These are phyloP conservation scores for Aspergillus eucalypticola DNA, from an alignment of 2,329 filamentous ascomycete genomes.

Conservation along the genomic window DNA sequence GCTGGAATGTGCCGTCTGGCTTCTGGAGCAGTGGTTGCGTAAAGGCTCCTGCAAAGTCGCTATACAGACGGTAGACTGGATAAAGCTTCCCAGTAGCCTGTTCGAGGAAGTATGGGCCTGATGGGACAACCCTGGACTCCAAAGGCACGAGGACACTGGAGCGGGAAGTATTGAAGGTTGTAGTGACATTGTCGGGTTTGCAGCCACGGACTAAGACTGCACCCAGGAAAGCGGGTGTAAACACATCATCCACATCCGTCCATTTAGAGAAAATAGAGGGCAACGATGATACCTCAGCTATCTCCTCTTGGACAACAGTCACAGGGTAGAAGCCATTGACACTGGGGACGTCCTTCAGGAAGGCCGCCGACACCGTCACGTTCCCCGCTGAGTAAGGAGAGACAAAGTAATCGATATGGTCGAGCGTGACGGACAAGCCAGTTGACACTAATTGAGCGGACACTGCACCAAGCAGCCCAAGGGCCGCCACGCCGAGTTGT, in stretches of 20 bases:
- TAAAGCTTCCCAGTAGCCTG: conserved; percentile 1
- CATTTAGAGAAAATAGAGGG: background rate
- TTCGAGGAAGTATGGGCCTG: conserved; percentile 5
- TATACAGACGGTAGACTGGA: conserved; percentile 1
- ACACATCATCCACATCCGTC: background rate
- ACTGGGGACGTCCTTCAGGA: background rate
- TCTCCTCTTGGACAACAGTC: conserved; percentile 1
- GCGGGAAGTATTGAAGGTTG: background rate
- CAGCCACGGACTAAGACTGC: background rate
- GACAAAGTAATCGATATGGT: conserved; percentile 2
- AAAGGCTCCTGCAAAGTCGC: conserved; percentile 2
- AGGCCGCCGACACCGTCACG: background rate
- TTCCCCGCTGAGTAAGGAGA: conserved; percentile 1
- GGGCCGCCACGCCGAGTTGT: background rate
- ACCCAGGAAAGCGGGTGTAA: background rate
- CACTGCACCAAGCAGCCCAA: background rate
- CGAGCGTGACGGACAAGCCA: conserved; percentile 2
- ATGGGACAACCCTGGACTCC: background rate
- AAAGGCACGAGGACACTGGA: background rate
- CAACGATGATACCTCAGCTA: background rate
- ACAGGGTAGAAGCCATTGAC: conserved; percentile 3
- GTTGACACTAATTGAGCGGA: conserved; percentile 3
- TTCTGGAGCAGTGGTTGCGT: conserved; percentile 2
- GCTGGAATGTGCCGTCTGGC: conserved; percentile 1
- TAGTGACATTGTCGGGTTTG: background rate